Conservation (phyloP, 2,329 filamentous ascomycete species). For the Hypoxylon sp. region DNA sequence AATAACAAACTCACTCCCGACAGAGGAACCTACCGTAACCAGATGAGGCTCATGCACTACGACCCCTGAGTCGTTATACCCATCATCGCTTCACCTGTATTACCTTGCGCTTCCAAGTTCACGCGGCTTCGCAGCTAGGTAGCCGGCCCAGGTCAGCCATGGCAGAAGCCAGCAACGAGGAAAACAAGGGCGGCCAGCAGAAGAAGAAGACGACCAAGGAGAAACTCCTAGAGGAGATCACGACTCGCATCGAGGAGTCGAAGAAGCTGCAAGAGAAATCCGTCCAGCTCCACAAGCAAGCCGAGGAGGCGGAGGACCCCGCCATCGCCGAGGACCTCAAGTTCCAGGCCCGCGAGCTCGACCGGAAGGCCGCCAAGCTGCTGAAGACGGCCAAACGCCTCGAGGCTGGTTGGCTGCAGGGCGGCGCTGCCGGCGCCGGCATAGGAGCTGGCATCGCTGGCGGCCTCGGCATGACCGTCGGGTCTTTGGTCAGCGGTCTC, state of each 20-base stretch:
- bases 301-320: conserved; percentile 47
- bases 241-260: conserved; percentile 49
- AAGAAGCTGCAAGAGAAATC: conserved; percentile 50
- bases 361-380: conserved; percentile 49
- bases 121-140: too few relatives aligned
- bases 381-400: conserved; percentile 51
- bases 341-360: conserved; percentile 48
- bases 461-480: conserved; percentile 50
- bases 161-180: conserved; percentile 27
- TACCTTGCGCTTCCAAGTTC: too few relatives aligned
- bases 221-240: conserved; percentile 51
- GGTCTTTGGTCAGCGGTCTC: conserved; percentile 50
- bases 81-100: background rate
- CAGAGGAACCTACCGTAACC: conserved; percentile 35
- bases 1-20: conserved; percentile 31
- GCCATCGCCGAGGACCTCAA: conserved; percentile 49
- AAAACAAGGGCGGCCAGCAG: conserved; percentile 23
- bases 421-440: conserved; percentile 50
- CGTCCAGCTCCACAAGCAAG: conserved; percentile 45
- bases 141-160: conserved; percentile 30
- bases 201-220: conserved; percentile 48
- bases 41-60: conserved; percentile 33
- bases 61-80: conserved; percentile 10
- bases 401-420: conserved; percentile 52
- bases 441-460: conserved; percentile 52